Base-by-base conservation (phyloP, 1,284 basidiomycete species). In the Neonothopanus nambi region DNA sequence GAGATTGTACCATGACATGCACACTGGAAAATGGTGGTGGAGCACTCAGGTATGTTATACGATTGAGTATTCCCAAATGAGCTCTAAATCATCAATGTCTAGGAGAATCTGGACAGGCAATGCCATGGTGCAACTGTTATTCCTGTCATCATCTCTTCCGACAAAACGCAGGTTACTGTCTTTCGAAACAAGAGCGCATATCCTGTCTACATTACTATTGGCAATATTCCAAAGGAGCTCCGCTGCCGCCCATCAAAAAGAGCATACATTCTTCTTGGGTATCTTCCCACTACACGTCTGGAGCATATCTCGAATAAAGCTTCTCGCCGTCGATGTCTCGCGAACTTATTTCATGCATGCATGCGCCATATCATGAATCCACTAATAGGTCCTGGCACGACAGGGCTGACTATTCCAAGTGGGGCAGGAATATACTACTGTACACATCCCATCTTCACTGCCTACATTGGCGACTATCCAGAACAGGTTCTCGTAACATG, bases 151-250 rank as follows among this genome's bases (percentile, higher is more conserved):
- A 59, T 76, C 5, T 72, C 65, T 0, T 67, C 67, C 0, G 67
- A 71, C 48, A n/a, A n/a, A n/a, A n/a, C n/a, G n/a, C n/a, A n/a
- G n/a, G n/a, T n/a, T n/a, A n/a, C n/a, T n/a, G n/a, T n/a, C n/a
- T n/a, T n/a, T n/a, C n/a, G n/a, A n/a, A n/a, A n/a, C n/a, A n/a
- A n/a, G n/a, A n/a, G n/a, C n/a, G n/a, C n/a, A n/a, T n/a, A n/a
- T n/a, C n/a, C n/a, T n/a, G n/a, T n/a, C n/a, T n/a, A n/a, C n/a
- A 71, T 78, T 13, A 76, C 72, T 0, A 72, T 78, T 39, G 73
- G 76, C 1, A 77, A 77, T 54, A 61, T 79, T 11, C 71, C 74
- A 0, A 76, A 77, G 45, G 66, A 68, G 7, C 69, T 75, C 2
- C 62, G 68, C 3, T 58, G 66, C 1, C 71, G 73, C 49, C 69